Percentiles rank a stretch among this genome's conserved stretches.
phyloP scores from a whole-genome alignment of 2,329 filamentous ascomycete genomes.

The Fusarium sacchari region DNA sequence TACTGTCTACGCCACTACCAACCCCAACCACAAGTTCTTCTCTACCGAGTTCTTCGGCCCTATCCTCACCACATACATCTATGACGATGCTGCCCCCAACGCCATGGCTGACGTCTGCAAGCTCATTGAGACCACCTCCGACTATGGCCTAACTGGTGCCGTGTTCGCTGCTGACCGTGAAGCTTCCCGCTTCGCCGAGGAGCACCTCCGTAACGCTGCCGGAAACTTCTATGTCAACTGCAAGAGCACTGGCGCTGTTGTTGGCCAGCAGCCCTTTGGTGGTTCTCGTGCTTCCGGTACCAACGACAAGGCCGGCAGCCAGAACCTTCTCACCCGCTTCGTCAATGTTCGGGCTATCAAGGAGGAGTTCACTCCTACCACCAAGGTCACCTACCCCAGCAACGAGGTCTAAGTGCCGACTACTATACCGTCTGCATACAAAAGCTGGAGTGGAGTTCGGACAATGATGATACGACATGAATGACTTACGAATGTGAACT shows the following conservation, averaged over 20 bases:
- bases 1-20: conserved; percentile 80
- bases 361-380: conserved; percentile 77
- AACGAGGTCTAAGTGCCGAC: conserved; percentile 66
- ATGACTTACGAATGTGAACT: conserved; percentile 6
- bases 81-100: conserved; percentile 71
- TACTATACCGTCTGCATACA: neutral
- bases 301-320: conserved; percentile 78
- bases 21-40: conserved; percentile 78
- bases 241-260: conserved; percentile 80
- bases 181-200: conserved; percentile 74
- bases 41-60: conserved; percentile 86
- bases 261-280: conserved; percentile 78
- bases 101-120: conserved; percentile 69
- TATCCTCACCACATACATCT: conserved; percentile 78
- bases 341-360: conserved; percentile 75
- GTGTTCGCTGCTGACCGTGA: conserved; percentile 77
- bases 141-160: conserved; percentile 82
- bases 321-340: conserved; percentile 71
- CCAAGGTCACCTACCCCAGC: conserved; percentile 74
- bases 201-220: conserved; percentile 75
- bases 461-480: conserved; percentile 20
- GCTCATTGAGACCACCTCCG: conserved; percentile 75
- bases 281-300: conserved; percentile 75
- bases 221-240: conserved; percentile 91
- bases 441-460: neutral